Evolutionary conservation across 148 eudicot genomes (phyloP).

Genomic region (Chenopodium suecicum): DNA sequence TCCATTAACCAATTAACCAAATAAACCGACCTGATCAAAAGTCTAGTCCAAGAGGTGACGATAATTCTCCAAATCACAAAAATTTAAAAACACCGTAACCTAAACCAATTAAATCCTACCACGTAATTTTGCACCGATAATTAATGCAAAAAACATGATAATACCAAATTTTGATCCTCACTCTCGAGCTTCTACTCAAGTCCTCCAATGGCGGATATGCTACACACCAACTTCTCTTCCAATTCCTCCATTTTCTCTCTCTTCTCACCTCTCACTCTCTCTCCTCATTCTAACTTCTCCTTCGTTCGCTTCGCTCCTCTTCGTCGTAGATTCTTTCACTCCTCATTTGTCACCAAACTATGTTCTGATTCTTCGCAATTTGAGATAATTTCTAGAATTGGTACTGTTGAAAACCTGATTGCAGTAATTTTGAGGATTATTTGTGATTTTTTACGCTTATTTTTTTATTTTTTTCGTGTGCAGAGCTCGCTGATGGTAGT

Average conservation of each 20-base stretch:
- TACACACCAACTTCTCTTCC: conserved; percentile 17
- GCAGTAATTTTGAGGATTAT: not conserved
- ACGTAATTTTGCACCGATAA: not conserved
- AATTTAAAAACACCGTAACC: too few species aligned
- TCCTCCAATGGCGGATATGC: conserved; percentile 39
- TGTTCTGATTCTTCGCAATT: conserved; percentile 17
- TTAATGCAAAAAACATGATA: not conserved
- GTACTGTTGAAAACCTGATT: conserved; percentile 21
- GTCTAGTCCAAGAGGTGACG: too few species aligned
- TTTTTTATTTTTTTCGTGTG: conserved; percentile 9
- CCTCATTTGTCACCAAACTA: conserved; percentile 9
- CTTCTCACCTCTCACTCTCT: conserved; percentile 7
- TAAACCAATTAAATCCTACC: too few species aligned
- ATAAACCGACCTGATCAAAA: too few species aligned
- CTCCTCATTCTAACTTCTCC: conserved; percentile 11
- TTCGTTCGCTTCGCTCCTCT: conserved; percentile 22
- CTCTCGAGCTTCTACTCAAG: conserved; percentile 12
- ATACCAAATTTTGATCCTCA: conserved; percentile 15
- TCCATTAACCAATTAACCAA: too few species aligned
- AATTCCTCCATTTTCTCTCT: conserved; percentile 9
- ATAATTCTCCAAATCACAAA: too few species aligned
- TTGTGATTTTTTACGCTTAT: conserved; percentile 9
- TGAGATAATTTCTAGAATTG: conserved; percentile 32
- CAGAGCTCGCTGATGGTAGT: conserved; percentile 74
- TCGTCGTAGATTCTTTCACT: conserved; percentile 1